Evolutionary conservation across 805 yeast genomes (phyloP).

Genomic region (Debaryomyces castellii): DNA sequence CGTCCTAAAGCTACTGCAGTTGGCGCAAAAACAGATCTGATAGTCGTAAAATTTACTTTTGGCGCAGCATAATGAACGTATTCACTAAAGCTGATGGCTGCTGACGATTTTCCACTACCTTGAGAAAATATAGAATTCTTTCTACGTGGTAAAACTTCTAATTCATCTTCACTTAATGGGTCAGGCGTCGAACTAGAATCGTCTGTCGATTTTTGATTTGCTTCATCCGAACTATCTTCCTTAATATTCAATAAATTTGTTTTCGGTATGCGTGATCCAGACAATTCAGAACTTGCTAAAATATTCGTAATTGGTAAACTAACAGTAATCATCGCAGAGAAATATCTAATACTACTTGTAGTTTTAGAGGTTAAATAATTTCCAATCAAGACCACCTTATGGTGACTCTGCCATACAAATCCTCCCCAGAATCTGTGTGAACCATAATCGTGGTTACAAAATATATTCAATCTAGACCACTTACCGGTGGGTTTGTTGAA

Average conservation of each 20-base stretch:
- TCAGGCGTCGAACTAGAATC: constrained; percentile 7
- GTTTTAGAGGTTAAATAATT: constrained; percentile 44
- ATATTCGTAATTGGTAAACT: constrained; percentile 57
- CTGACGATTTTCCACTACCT: constrained; percentile 20
- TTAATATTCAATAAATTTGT: background rate
- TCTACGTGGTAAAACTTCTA: constrained; percentile 8
- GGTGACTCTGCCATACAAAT: constrained; percentile 77
- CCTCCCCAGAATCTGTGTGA: constrained; percentile 67
- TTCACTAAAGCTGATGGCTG: constrained; percentile 54
- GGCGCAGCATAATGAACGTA: constrained; percentile 79
- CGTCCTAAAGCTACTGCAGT: constrained; percentile 77
- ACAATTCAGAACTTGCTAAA: constrained; percentile 42
- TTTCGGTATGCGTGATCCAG: constrained; percentile 17
- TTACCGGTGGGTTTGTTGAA: constrained; percentile 54
- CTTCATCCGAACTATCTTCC: constrained; percentile 1
- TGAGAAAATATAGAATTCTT: constrained; percentile 19
- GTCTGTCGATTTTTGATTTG: constrained; percentile 3
- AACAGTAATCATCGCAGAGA: constrained; percentile 48
- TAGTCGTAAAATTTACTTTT: constrained; percentile 61
- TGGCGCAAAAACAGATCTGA: constrained; percentile 70
- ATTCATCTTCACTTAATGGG: constrained; percentile 8
- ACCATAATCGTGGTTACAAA: constrained; percentile 50
- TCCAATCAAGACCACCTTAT: constrained; percentile 65
- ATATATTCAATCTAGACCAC: constrained; percentile 64
- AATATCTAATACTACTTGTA: constrained; percentile 48